Conservation (phyloP, 176 grass and related monocot genomes). For the Urochloa ruziziensis region DNA sequence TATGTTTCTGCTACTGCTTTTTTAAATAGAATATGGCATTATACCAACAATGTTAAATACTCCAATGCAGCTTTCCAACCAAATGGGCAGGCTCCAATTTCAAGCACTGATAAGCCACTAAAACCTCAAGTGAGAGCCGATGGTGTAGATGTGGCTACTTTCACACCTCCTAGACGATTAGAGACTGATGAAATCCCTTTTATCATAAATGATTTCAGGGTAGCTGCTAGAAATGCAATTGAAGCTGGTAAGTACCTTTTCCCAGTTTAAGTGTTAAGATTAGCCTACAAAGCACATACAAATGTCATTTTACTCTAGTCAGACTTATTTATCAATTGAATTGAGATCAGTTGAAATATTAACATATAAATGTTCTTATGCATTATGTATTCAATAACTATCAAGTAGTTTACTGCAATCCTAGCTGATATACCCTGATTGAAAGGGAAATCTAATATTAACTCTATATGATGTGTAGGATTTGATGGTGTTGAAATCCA, state of each 20-base stretch:
- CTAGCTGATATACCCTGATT: background rate
- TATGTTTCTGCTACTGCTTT: background rate
- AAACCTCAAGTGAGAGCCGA: slow-evolving; percentile 7
- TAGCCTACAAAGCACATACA: background rate
- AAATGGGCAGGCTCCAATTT: slow-evolving; percentile 56
- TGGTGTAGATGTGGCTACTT: slow-evolving; percentile 14
- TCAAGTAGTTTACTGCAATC: slow-evolving; percentile 5
- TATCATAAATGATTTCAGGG: slow-evolving; percentile 49
- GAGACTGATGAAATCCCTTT: slow-evolving; percentile 43
- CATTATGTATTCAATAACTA: background rate
- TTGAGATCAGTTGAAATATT: background rate
- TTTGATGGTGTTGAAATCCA: slow-evolving; percentile 92
- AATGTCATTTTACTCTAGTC: background rate
- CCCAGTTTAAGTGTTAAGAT: background rate
- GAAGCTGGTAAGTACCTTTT: slow-evolving; percentile 46
- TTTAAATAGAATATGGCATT: background rate
- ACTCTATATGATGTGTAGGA: slow-evolving; percentile 37
- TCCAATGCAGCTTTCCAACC: slow-evolving; percentile 41
- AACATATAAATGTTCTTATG: background rate
- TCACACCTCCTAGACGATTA: slow-evolving; percentile 41
- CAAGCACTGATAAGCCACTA: slow-evolving; percentile 47
- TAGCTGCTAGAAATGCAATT: slow-evolving; percentile 60
- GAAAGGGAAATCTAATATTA: background rate
- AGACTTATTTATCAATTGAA: background rate
- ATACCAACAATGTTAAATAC: background rate